A percentile compares a stretch with the other conserved stretches of the same genome.
Evolutionary conservation across 1,284 basidiomycete species (phyloP).

Genomic region (Sanghuangporus baumii): DNA sequence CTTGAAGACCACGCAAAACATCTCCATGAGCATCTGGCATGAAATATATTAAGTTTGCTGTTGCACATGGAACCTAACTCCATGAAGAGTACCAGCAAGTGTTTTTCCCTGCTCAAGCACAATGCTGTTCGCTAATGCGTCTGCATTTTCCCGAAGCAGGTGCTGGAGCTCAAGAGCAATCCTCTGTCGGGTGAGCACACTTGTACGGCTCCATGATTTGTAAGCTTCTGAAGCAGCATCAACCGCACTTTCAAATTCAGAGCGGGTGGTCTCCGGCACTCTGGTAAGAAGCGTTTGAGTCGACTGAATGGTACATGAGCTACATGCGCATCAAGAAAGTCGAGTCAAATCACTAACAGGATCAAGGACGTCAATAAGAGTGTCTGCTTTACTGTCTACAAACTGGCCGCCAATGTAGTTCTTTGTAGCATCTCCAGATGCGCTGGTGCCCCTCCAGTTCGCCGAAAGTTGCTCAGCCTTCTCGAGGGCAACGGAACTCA

Average conservation of each 20-base stretch:
- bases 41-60: slow-evolving; percentile 27
- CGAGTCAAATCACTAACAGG: slow-evolving; percentile 50
- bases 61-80: background rate
- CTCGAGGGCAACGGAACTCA: slow-evolving; percentile 47
- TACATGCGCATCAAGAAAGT: slow-evolving; percentile 1
- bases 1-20: slow-evolving; percentile 89
- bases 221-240: slow-evolving; percentile 84
- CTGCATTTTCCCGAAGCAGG: slow-evolving; percentile 71
- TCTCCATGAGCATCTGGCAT: slow-evolving; percentile 87
- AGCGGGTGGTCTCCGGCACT: slow-evolving; percentile 83
- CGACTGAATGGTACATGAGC: slow-evolving; percentile 42
- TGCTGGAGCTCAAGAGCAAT: slow-evolving; percentile 86
- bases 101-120: slow-evolving; percentile 93
- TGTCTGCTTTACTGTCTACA: slow-evolving; percentile 68
- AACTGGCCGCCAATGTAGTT: slow-evolving; percentile 90
- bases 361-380: slow-evolving; percentile 85
- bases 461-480: slow-evolving; percentile 64
- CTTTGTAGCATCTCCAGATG: slow-evolving; percentile 78
- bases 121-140: slow-evolving; percentile 71
- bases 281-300: slow-evolving; percentile 85
- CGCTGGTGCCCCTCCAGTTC: slow-evolving; percentile 82
- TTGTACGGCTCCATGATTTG: slow-evolving; percentile 86
- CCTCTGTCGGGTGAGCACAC: slow-evolving; percentile 81
- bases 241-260: slow-evolving; percentile 85
- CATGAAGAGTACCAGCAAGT: slow-evolving; percentile 49